A percentile compares a stretch with the other conserved stretches of the same genome.
phyloP scores from a whole-genome alignment of 1,284 basidiomycete species.

The Cystobasidium pallidum region DNA sequence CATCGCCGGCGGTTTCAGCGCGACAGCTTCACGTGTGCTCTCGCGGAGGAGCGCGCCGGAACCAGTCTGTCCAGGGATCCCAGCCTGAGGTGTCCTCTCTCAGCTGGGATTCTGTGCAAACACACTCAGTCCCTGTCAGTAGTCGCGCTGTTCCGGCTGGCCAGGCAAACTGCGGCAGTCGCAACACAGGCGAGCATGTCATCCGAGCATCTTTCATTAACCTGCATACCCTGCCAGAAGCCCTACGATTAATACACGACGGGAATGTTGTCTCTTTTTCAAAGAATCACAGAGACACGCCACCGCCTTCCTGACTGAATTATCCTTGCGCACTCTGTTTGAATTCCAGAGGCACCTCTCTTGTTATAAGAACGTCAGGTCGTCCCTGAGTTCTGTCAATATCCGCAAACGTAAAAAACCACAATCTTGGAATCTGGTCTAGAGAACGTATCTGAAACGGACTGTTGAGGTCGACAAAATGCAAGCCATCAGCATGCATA shows the following conservation, averaged over 20 bases:
- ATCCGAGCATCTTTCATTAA: too few relatives aligned
- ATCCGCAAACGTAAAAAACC: too few relatives aligned
- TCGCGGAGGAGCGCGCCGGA: too few relatives aligned
- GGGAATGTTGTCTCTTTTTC: not conserved
- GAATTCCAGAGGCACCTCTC: not conserved
- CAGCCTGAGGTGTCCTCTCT: too few relatives aligned
- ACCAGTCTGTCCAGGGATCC: too few relatives aligned
- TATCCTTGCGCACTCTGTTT: not conserved
- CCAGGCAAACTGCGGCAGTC: too few relatives aligned
- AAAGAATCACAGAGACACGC: not conserved
- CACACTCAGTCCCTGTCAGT: too few relatives aligned
- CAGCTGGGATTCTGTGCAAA: too few relatives aligned
- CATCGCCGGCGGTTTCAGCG: not conserved
- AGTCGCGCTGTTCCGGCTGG: too few relatives aligned
- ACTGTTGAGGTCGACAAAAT: not conserved
- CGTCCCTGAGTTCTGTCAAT: not conserved
- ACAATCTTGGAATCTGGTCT: not conserved
- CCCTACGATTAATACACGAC: not conserved
- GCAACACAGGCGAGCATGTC: too few relatives aligned
- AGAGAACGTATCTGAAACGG: slow-evolving; percentile 30
- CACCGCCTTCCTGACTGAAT: not conserved
- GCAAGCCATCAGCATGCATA: not conserved
- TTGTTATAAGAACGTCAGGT: not conserved
- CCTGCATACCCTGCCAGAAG: not conserved
- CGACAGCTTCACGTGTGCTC: not conserved